Percentiles rank a stretch among this genome's conserved stretches.
phyloP scores from a whole-genome alignment of 2,329 filamentous ascomycete species.

The Hypoxylon sp. region DNA sequence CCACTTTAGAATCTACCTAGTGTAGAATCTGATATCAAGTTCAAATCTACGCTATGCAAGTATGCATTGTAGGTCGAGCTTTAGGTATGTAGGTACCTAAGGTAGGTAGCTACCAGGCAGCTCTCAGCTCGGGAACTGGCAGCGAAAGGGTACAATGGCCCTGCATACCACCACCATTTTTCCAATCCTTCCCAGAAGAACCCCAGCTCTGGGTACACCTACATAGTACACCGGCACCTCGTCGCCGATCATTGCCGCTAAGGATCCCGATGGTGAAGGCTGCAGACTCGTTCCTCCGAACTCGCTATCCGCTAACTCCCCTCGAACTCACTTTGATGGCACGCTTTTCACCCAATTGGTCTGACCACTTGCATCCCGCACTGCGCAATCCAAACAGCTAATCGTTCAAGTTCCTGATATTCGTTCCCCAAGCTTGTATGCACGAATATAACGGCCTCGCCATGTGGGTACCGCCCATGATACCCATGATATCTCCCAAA shows the following conservation, averaged over 20 bases:
- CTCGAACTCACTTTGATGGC: background rate
- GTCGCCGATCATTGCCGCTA: constrained; percentile 24
- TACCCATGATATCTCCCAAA: constrained; percentile 39
- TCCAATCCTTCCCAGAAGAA: constrained; percentile 16
- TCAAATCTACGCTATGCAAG: background rate
- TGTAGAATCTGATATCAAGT: background rate
- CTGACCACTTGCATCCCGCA: constrained; percentile 3
- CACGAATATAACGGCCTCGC: constrained; percentile 26
- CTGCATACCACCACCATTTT: constrained; percentile 1
- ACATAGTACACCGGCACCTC: constrained; percentile 3
- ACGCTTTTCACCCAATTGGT: constrained; percentile 9
- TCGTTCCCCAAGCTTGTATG: constrained; percentile 34
- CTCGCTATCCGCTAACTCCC: background rate
- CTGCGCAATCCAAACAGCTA: background rate
- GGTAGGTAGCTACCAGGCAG: too few species aligned
- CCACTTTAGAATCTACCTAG: background rate
- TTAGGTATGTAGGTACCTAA: too few species aligned
- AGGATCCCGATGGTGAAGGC: background rate
- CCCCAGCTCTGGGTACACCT: constrained; percentile 2
- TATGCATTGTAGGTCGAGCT: background rate
- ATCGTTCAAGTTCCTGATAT: constrained; percentile 23
- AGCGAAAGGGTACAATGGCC: constrained; percentile 21
- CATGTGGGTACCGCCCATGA: constrained; percentile 23
- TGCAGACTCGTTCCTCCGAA: background rate
- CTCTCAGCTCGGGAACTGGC: constrained; percentile 13